Evolutionary conservation across 2,329 filamentous ascomycete species (phyloP), one percentile per base, ranked within the genome.

Genomic region (Xylariaceae sp.): DNA sequence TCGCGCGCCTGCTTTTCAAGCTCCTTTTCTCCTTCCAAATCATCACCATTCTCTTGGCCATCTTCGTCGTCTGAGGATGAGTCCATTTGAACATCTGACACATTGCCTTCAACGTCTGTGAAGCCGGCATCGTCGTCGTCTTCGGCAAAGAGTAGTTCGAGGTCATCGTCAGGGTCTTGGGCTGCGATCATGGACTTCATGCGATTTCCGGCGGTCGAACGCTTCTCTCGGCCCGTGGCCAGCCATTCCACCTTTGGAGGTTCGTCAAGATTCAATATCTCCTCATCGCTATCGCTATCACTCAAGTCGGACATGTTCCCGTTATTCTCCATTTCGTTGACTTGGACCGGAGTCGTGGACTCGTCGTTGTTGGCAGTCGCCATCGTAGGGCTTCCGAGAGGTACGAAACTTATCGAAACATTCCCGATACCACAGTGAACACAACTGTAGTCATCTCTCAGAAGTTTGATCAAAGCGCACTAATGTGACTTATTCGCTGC

Each of bases 1-100:
- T 81, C 82, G 58, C 83, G 85, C 50, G 86, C 89, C 59, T 87
- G 81, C 56, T 82, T 85, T 69, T 94, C 84, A 47, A 99, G 68
- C 69, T 95, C 90, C 61, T 85, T 87, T 71, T 99, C 94, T 32
- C 94, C 94, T 49, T 89, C 88, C 5, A 94, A 68, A 39, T 95
- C 89, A 57, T 94, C 78, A 27, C 65, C 68, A 51, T 86, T 76
- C 45, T 83, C 75, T 68, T 81, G 83, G 50, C 90, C 86, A 52
- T 95, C 89, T 43, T 94, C 89, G 42, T 90, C 87, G 56, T 89
- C 87, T 0, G 84, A 89, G 0, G 89, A 95, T 12, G 87, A 91
- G 62, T 95, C 90, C 74, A 96, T 86, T 42, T 89, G 85, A 58
- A 89, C 84, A 64, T 96, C 92, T 1, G 86, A 89, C 2, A 74